Percentiles rank a stretch among this genome's conserved stretches.
Evolutionary conservation across 352 stramenopile species (phyloP).

Genomic region (Pythium angustatum): DNA sequence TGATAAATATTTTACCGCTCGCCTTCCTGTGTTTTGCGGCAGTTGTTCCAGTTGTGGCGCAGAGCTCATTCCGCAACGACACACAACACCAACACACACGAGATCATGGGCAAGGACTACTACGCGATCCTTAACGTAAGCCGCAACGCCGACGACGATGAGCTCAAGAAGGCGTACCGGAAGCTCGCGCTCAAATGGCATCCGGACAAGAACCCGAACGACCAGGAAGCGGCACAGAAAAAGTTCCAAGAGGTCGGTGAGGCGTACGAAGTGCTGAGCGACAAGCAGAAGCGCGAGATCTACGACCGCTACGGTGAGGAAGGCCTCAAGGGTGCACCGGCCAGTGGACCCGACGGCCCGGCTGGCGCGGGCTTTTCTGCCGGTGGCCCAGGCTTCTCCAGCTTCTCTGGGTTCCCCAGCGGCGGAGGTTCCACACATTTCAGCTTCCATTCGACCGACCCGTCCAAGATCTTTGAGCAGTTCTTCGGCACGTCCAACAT

Average conservation of each 20-base stretch:
- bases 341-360: slow-evolving; percentile 15
- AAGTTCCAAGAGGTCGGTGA: slow-evolving; percentile 94
- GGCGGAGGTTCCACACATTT: slow-evolving; percentile 40
- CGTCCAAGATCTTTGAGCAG: slow-evolving; percentile 90
- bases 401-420: slow-evolving; percentile 78
- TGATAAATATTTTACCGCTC: neutral
- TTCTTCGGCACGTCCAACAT: slow-evolving; percentile 88
- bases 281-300: slow-evolving; percentile 92
- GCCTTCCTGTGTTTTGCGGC: slow-evolving; percentile 9
- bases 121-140: slow-evolving; percentile 76
- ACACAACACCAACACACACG: slow-evolving; percentile 10
- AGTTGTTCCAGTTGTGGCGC: too few species aligned
- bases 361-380: slow-evolving; percentile 34
- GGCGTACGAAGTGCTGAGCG: slow-evolving; percentile 93
- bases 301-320: slow-evolving; percentile 94
- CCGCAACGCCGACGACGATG: slow-evolving; percentile 68
- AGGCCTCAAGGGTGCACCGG: slow-evolving; percentile 73
- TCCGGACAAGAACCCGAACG: slow-evolving; percentile 92
- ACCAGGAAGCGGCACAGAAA: slow-evolving; percentile 77
- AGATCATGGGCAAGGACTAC: slow-evolving; percentile 83
- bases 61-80: slow-evolving; percentile 8
- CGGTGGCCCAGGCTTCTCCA: slow-evolving; percentile 45
- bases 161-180: slow-evolving; percentile 87
- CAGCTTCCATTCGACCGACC: slow-evolving; percentile 77
- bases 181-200: slow-evolving; percentile 91